Conservation (phyloP, 495 filamentous ascomycete species). For the Penicillium manginii region DNA sequence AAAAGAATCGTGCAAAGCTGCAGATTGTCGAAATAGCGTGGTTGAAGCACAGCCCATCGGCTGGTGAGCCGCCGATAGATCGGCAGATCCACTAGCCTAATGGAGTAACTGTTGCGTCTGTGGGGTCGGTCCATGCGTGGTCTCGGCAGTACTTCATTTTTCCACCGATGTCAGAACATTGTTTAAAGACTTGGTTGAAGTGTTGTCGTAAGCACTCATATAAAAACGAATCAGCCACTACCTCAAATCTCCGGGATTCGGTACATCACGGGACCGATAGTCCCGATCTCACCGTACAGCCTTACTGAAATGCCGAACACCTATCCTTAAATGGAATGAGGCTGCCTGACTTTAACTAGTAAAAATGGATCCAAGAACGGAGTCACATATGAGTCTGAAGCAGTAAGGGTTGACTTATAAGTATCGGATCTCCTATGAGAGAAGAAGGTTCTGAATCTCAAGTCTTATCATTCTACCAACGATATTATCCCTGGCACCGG, state of each 20-base stretch:
- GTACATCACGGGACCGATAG: neutral
- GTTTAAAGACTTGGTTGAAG: neutral
- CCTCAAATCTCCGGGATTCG: neutral
- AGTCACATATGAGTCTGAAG: neutral
- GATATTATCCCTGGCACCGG: too few relatives aligned
- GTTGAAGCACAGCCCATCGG: neutral
- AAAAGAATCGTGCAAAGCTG: constrained; percentile 16
- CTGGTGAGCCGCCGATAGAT: neutral
- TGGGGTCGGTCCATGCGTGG: neutral
- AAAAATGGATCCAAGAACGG: neutral
- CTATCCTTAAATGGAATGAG: neutral
- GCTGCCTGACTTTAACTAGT: neutral
- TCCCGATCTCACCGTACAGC: neutral
- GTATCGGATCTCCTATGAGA: too few relatives aligned
- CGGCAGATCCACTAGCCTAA: neutral
- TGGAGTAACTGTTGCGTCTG: neutral
- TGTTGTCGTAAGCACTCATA: neutral
- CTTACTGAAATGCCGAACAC: neutral
- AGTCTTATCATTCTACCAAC: too few relatives aligned
- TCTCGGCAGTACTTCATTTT: neutral
- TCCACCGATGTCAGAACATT: neutral
- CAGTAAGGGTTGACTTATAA: too few relatives aligned
- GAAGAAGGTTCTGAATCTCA: too few relatives aligned
- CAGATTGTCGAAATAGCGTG: neutral
- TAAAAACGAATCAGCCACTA: too few relatives aligned